Evolutionary conservation across 768 basidiomycete species (phyloP).

Genomic region (Xanthoconium stramineum): DNA sequence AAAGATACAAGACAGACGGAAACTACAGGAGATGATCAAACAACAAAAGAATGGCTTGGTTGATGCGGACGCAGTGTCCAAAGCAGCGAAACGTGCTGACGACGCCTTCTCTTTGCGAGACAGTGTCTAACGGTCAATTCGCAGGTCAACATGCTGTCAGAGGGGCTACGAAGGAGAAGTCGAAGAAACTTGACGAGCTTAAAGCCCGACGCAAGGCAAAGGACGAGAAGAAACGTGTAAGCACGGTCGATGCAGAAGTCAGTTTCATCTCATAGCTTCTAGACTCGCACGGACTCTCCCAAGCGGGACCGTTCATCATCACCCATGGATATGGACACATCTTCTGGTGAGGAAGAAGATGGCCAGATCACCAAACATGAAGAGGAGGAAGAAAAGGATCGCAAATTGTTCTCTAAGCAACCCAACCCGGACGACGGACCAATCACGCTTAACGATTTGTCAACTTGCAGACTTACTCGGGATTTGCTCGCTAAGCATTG

Average conservation of each 20-base stretch:
- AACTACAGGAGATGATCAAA: slow-evolving; percentile 71
- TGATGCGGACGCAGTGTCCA: slow-evolving; percentile 58
- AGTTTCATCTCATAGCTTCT: slow-evolving; percentile 10
- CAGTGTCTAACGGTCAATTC: slow-evolving; percentile 6
- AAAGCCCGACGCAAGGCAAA: slow-evolving; percentile 86
- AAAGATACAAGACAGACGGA: slow-evolving; percentile 63
- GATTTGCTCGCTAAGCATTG: slow-evolving; percentile 68
- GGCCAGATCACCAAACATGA: slow-evolving; percentile 73
- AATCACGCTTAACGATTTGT: slow-evolving; percentile 55
- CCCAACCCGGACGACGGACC: slow-evolving; percentile 43
- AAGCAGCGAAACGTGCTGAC: slow-evolving; percentile 73
- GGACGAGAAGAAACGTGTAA: slow-evolving; percentile 81
- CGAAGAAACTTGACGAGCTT: slow-evolving; percentile 74
- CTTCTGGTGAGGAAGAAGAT: slow-evolving; percentile 73
- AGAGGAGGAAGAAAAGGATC: slow-evolving; percentile 67
- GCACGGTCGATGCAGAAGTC: slow-evolving; percentile 18
- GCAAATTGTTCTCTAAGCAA: slow-evolving; percentile 46
- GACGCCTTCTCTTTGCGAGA: neutral
- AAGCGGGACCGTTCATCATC: slow-evolving; percentile 74
- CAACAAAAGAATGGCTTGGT: slow-evolving; percentile 51
- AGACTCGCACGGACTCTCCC: slow-evolving; percentile 55
- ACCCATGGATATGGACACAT: slow-evolving; percentile 83
- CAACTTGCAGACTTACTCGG: slow-evolving; percentile 61
- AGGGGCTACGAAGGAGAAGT: slow-evolving; percentile 79
- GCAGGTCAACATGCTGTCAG: slow-evolving; percentile 71